Base-by-base conservation (phyloP, 495 filamentous ascomycete species). In the Aspergillus nanangensis region DNA sequence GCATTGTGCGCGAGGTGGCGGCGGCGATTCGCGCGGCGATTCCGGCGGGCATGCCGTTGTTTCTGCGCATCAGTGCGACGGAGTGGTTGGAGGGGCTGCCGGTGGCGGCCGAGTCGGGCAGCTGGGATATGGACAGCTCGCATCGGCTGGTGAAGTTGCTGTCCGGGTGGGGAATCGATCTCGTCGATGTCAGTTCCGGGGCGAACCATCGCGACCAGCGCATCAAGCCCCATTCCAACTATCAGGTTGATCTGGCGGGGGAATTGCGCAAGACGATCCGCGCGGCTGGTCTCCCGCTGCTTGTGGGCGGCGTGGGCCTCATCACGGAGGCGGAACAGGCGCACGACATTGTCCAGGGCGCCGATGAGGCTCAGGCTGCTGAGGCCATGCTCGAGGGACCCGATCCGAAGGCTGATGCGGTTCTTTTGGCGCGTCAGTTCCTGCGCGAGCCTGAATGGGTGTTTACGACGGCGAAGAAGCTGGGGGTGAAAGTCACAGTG, bases 261-360 rank as follows among this genome's bases (percentile, higher is more conserved):
- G 61, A 66, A 48, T 72, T 88, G 45, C 73, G 82, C 27, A 66
- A 72, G 23, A 77, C 71, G 19, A 66, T 89, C 44, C 68, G 68
- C 11, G 71, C 64, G 23, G 71, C 73, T 13, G 80, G 80, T 1
- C 67, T 79, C 45, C 68, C 59, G 40, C 59, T 70, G 11, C 59
- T 90, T 45, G 77, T 91, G 34, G 82, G 80, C n/a, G 80, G 83
- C n/a, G 86, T 91, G 1, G 88, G 88, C 2, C 60, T 81, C 45
- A 82, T 93, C 55, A 84, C 76, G 8, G 73, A 77, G 42, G 79
- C 80, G 5, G 72, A 80, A 42, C 73, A 72, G 42, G 83, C 83
- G n/a, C 64, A 71, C 29, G 44, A 59, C 1, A 71, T 86, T 33
- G 74, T 86, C 5, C 69, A 84, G 58, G 74, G 74, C 7, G 62